phyloP scores from a whole-genome alignment of 2,329 filamentous ascomycete species.

The Alternaria postmessia region DNA sequence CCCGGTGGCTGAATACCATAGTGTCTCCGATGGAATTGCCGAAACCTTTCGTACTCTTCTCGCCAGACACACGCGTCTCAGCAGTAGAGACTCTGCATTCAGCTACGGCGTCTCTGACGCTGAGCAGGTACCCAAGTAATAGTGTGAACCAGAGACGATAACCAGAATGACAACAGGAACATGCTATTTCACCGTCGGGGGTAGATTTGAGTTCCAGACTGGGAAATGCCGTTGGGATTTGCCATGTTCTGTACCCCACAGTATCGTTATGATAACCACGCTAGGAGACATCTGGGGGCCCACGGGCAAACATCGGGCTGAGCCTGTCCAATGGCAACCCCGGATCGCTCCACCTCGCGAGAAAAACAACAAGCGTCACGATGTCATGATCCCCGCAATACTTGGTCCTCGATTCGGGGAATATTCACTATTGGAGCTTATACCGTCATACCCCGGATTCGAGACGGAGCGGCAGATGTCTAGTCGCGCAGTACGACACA shows the following conservation, averaged over 20 bases:
- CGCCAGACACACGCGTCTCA: background rate
- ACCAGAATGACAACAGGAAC: background rate
- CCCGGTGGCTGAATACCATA: background rate
- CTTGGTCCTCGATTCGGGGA: constrained; percentile 7
- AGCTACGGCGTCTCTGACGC: background rate
- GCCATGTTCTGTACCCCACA: constrained; percentile 15
- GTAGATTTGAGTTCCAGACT: background rate
- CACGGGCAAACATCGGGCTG: constrained; percentile 7
- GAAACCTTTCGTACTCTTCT: background rate
- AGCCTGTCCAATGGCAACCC: constrained; percentile 3
- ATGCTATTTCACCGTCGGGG: background rate
- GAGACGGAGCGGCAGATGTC: constrained; percentile 11
- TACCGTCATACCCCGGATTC: constrained; percentile 14
- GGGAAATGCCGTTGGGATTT: constrained; percentile 1
- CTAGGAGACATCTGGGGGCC: constrained; percentile 3
- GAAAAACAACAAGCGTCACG: constrained; percentile 4
- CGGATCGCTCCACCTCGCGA: constrained; percentile 7
- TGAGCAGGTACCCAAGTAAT: background rate
- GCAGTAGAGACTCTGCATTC: background rate
- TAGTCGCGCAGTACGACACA: constrained; percentile 1
- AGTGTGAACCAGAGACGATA: too few species aligned
- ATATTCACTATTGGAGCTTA: constrained; percentile 4
- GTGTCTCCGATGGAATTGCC: constrained; percentile 4
- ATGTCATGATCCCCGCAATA: constrained; percentile 18
- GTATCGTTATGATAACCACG: constrained; percentile 3